Conservation (phyloP, 2,329 filamentous ascomycete species). For the Pseudogymnoascus sp. region DNA sequence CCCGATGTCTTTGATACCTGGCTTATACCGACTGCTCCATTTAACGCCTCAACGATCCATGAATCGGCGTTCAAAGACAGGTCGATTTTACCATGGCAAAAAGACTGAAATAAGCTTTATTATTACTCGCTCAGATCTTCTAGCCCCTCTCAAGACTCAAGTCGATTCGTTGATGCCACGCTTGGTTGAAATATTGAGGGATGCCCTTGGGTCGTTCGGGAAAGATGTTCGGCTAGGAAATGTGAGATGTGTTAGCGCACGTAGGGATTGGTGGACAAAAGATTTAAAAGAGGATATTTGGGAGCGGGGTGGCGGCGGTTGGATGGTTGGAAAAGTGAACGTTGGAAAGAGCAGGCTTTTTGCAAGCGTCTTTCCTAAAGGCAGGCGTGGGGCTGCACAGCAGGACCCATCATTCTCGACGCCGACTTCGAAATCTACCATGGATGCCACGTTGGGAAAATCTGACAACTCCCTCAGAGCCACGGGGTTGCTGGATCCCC, state of each 20-base stretch:
- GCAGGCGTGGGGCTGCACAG: conserved; percentile 35
- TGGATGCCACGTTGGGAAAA: background rate
- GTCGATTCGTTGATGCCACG: conserved; percentile 85
- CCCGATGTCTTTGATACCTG: conserved; percentile 81
- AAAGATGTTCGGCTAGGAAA: conserved; percentile 77
- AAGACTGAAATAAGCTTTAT: conserved; percentile 81
- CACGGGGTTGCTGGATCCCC: conserved; percentile 15
- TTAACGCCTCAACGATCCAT: conserved; percentile 67
- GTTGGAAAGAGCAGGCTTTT: conserved; percentile 95
- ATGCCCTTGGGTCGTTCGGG: conserved; percentile 61
- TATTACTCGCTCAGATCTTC: conserved; percentile 77
- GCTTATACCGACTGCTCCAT: conserved; percentile 61
- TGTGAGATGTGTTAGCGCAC: conserved; percentile 76
- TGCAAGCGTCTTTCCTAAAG: conserved; percentile 77
- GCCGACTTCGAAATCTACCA: background rate
- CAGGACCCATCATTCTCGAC: conserved; percentile 17
- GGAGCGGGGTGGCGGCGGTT: conserved; percentile 74
- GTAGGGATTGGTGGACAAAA: conserved; percentile 83
- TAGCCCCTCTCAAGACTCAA: conserved; percentile 75
- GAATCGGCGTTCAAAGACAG: conserved; percentile 67
- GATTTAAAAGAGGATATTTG: conserved; percentile 80
- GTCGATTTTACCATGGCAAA: conserved; percentile 57
- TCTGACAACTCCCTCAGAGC: background rate
- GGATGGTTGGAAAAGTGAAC: conserved; percentile 98
- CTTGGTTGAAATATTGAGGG: conserved; percentile 65